Evolutionary conservation across 192 early-diverging fungal genomes (phyloP).

Genomic region (Lobosporangium transversale): DNA sequence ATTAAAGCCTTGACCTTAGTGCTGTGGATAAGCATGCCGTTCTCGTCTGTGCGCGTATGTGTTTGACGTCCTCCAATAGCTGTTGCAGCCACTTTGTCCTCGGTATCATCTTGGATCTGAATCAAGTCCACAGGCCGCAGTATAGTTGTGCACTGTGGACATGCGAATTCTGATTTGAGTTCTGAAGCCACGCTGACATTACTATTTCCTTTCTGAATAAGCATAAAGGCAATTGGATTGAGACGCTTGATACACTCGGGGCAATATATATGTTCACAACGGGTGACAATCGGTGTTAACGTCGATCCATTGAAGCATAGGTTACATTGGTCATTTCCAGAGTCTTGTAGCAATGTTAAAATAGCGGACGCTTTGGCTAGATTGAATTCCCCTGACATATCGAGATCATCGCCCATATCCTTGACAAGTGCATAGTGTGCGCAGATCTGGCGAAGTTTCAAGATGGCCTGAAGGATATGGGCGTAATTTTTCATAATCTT

Average conservation of each 20-base stretch:
- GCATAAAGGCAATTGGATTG: slow-evolving; percentile 36
- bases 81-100: slow-evolving; percentile 41
- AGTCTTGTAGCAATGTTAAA: slow-evolving; percentile 39
- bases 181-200: slow-evolving; percentile 34
- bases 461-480: slow-evolving; percentile 65
- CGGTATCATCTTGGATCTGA: slow-evolving; percentile 60
- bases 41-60: slow-evolving; percentile 28
- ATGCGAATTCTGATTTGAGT: slow-evolving; percentile 47
- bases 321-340: slow-evolving; percentile 52
- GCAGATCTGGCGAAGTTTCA: slow-evolving; percentile 57
- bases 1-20: slow-evolving; percentile 65
- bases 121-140: slow-evolving; percentile 52
- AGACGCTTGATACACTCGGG: slow-evolving; percentile 50
- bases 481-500: slow-evolving; percentile 78
- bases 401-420: slow-evolving; percentile 40
- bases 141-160: slow-evolving; percentile 54
- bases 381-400: slow-evolving; percentile 44
- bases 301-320: slow-evolving; percentile 34
- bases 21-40: slow-evolving; percentile 52
- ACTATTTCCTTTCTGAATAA: slow-evolving; percentile 35
- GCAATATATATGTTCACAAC: slow-evolving; percentile 55
- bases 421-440: slow-evolving; percentile 53
- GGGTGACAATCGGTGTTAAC: slow-evolving; percentile 35
- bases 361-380: slow-evolving; percentile 33
- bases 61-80: slow-evolving; percentile 21